Base-by-base conservation (phyloP, 169 alveolate species). In the Plasmodium vinckei region DNA sequence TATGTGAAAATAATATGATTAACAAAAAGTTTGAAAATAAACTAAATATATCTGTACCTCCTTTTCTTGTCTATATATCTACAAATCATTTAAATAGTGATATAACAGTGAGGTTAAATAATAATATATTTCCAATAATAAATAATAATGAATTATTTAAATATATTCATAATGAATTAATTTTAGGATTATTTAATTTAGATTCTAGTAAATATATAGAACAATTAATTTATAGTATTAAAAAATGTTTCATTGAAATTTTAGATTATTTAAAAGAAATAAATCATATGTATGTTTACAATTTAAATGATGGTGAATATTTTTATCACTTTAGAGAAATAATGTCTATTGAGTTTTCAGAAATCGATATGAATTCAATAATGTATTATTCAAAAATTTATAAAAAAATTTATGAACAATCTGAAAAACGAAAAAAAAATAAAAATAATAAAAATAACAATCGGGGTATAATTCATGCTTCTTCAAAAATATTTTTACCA, bases 291-390 rank as follows among this genome's bases (percentile, higher is more conserved):
- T 75, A 67, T 51, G 19, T 63, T 5, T 59, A 15, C 47, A 44
- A 15, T 13, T 27, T n/a, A 25, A 47, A 51, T 21, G 88, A 53
- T 23, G 88, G 63, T 1, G 56, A 17, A 0, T 75, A 75, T 42
- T 75, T 75, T 23, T 75, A 63, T 15, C 88, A 75, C 39, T 75
- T 75, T 15, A n/a, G 77, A 9, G 49, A 75, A 49, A 75, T 75
- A 2, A 61, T 75, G 33, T 67, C 88, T 0, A 75, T 75, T 10
- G 65, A 75, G 10, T 63, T 51, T 42, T 63, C 88, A 33, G 44
- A 49, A 3, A 54, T 75, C 6, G 88, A 75, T 42, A 57, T 75
- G 3, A 23, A 61, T 19, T 39, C 88, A 1, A 64, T 75, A 46
- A 23, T 75, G 1, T 54, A 47, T 19, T 44, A 75, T 56, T 64